Evolutionary conservation across 371 early-diverging fungal genomes (phyloP), one percentile per base, ranked within the genome.

Genomic region (Rhizomucor pusillus): DNA sequence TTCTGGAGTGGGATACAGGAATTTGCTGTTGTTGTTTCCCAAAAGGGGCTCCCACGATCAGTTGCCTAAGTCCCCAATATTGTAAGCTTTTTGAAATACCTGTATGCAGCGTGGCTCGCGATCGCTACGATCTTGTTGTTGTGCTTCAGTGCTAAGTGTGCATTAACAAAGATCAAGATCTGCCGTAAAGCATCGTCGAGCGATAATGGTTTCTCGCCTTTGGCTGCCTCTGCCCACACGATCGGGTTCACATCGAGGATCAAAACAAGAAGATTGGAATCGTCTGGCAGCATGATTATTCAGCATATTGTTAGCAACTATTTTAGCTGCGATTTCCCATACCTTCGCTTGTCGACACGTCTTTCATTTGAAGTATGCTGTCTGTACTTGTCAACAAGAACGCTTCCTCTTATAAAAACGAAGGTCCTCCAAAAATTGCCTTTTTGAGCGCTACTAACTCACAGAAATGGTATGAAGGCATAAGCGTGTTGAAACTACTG

Each of bases 121-220:
- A 95, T 84, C 1, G 90, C 86, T 0, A 85, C 90, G 18, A 95
- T 74, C 54, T 79, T 75, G 67, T 92, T 94, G 54, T 92, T 89
- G 43, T 90, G 85, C 46, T 88, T 87, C 11, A 93, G 75, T 9
- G 93, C 90, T 47, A 95, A 73, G 66, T 92, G 92, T 1, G 94
- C 93, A 64, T 95, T 93, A 52, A 94, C 81, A 58, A 91, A 93
- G 9, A 92, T 75, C 7, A 92, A 60, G 14, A 90, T 68, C 53
- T 94, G 93, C 46, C 85, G 84, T 16, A 94, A 62, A 0, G 89
- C 90, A 49, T 80, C 67, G 63, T 77, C 81, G 7, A 93, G 71
- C 0, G 84, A 66, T 7, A 88, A 72, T 29, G 86, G 81, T 18
- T 67, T 58, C 1, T 67, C 54, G 7, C 79, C 66, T 45, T 79